Percentiles rank a stretch among this genome's conserved stretches.
Conservation (phyloP, 352 stramenopile species). For the Nothophytophthora sp. region DNA sequence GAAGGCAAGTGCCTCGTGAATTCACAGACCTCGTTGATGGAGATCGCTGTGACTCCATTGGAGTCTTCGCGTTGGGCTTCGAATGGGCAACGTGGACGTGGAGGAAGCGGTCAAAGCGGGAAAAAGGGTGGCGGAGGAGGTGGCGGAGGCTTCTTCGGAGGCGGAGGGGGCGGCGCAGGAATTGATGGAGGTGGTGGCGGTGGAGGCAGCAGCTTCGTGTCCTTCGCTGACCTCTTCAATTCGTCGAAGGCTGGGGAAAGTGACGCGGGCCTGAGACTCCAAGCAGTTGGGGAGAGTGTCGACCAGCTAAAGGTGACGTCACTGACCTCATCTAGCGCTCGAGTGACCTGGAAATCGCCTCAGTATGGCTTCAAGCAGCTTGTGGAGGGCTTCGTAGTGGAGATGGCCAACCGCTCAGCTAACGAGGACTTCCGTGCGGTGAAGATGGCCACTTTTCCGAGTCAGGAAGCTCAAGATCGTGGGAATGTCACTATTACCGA, state of each 20-base stretch:
- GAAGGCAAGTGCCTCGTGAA: slow-evolving; percentile 43
- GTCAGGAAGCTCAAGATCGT: not conserved
- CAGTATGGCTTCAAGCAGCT: slow-evolving; percentile 39
- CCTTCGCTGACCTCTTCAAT: slow-evolving; percentile 18
- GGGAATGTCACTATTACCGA: slow-evolving; percentile 23
- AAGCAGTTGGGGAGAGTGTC: slow-evolving; percentile 26
- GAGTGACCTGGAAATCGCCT: slow-evolving; percentile 40
- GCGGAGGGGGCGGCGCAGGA: slow-evolving; percentile 64
- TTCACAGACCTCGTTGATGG: slow-evolving; percentile 27
- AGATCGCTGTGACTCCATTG: slow-evolving; percentile 25
- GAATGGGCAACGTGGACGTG: slow-evolving; percentile 29
- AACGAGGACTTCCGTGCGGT: slow-evolving; percentile 63
- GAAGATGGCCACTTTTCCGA: slow-evolving; percentile 24
- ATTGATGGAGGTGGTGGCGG: slow-evolving; percentile 62
- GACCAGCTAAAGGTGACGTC: slow-evolving; percentile 17
- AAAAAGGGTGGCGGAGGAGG: slow-evolving; percentile 80
- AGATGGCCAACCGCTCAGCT: slow-evolving; percentile 58
- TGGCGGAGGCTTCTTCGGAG: slow-evolving; percentile 74
- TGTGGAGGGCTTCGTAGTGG: slow-evolving; percentile 49
- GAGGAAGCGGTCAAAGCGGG: slow-evolving; percentile 73
- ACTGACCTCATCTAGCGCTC: slow-evolving; percentile 36
- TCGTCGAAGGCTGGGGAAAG: slow-evolving; percentile 5
- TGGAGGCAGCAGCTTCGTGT: slow-evolving; percentile 63
- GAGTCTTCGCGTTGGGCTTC: slow-evolving; percentile 34
- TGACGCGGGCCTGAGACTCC: slow-evolving; percentile 14